Base-by-base conservation (phyloP, 345 rosid genomes). In the Punica granatum region DNA sequence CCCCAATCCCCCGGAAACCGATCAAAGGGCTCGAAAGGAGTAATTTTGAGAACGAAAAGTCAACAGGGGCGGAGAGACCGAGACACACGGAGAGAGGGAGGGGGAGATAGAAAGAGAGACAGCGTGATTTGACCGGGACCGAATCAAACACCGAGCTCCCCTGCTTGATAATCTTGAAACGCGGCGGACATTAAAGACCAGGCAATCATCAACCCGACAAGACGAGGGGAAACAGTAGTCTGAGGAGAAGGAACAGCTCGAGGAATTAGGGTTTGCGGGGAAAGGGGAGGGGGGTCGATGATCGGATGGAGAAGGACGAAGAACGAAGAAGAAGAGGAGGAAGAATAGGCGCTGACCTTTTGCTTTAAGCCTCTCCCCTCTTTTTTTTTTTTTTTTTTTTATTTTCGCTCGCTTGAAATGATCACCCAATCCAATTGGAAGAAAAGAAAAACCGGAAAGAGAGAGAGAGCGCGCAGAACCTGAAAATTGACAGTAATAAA, bases 61-160 rank as follows among this genome's bases (percentile, higher is more conserved):
- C 31, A 64, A 41, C 60, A 48, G 53, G 69, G 32, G 60, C 28
- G 48, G 63, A 60, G 58, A 72, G 56, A 49, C n/a, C n/a, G n/a
- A n/a, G n/a, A n/a, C n/a, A n/a, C n/a, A n/a, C n/a, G n/a, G 46
- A 70, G 41, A n/a, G 54, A 42, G 74, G 36, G 54, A 43, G 48
- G 25, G 56, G 48, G 33, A 10, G 60, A 7, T 21, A 25, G 41
- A 16, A 32, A 21, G 34, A 32, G 12, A 41, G 33, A 12, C 21
- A 28, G 18, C 41, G 59, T 2, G 59, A 49, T 31, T 30, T 65
- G 44, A 59, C 44, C 59, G 58, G 10, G 68, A 46, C 59, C 30
- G 10, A 30, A 53, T 36, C 34, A 15, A 31, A n/a, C 1, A 36
- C 68, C 56, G 7, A 14, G 23, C 28, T n/a, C 28, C 13, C 30